phyloP scores from a whole-genome alignment of 2,329 filamentous ascomycete species.

The Colletotrichum agaves region DNA sequence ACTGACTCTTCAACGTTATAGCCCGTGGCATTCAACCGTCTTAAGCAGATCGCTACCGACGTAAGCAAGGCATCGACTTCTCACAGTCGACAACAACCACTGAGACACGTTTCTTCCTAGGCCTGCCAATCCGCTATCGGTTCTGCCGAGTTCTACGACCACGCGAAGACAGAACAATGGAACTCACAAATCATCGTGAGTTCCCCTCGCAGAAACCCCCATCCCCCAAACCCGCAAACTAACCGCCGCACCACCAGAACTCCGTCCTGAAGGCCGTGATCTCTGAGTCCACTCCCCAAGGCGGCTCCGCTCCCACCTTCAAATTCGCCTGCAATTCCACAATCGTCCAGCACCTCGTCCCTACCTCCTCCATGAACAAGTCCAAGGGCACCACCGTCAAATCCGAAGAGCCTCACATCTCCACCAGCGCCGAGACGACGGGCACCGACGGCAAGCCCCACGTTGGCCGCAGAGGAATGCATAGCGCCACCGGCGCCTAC shows the following conservation, averaged over 20 bases:
- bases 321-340: constrained; percentile 99
- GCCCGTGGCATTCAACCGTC: constrained; percentile 80
- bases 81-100: constrained; percentile 16
- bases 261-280: constrained; percentile 81
- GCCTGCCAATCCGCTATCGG: constrained; percentile 85
- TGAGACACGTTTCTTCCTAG: constrained; percentile 55
- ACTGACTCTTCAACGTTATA: constrained; percentile 47
- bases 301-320: constrained; percentile 72
- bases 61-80: constrained; percentile 59
- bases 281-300: constrained; percentile 73
- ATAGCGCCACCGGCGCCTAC: constrained; percentile 85
- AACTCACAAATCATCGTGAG: constrained; percentile 92
- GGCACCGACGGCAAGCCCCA: constrained; percentile 72
- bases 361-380: constrained; percentile 73
- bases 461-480: constrained; percentile 89
- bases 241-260: constrained; percentile 62
- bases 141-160: constrained; percentile 83
- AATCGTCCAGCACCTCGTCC: constrained; percentile 92
- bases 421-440: constrained; percentile 64
- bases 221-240: background rate
- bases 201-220: background rate
- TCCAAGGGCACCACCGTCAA: constrained; percentile 62
- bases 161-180: constrained; percentile 86
- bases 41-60: constrained; percentile 88
- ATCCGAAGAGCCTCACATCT: constrained; percentile 62